phyloP scores from a whole-genome alignment of 1,284 basidiomycete genomes.

The Butyriboletus appendiculatus region DNA sequence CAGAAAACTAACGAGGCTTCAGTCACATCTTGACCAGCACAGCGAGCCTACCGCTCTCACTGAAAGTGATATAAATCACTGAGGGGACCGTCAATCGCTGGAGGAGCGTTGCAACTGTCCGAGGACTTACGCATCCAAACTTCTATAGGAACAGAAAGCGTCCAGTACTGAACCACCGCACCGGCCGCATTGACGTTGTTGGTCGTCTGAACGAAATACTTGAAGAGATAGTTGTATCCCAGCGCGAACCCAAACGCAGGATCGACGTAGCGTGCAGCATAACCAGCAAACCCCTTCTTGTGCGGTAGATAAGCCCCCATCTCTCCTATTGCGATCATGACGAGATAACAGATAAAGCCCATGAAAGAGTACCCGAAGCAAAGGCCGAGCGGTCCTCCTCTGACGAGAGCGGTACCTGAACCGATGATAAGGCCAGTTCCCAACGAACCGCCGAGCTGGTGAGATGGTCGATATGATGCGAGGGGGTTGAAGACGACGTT shows the following conservation, averaged over 20 bases:
- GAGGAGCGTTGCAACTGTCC: neutral
- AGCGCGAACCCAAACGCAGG: slow-evolving; percentile 50
- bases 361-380: slow-evolving; percentile 28
- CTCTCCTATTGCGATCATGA: slow-evolving; percentile 42
- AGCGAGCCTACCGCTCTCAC: slow-evolving; percentile 5
- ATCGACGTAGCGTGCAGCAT: slow-evolving; percentile 49
- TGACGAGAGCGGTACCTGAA: slow-evolving; percentile 26
- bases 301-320: slow-evolving; percentile 42
- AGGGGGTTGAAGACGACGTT: neutral
- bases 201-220: slow-evolving; percentile 12
- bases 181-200: slow-evolving; percentile 9
- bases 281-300: slow-evolving; percentile 44
- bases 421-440: slow-evolving; percentile 18
- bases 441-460: slow-evolving; percentile 8
- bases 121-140: slow-evolving; percentile 8
- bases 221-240: slow-evolving; percentile 37
- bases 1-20: slow-evolving; percentile 30
- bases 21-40: neutral
- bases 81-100: neutral
- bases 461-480: slow-evolving; percentile 10
- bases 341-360: slow-evolving; percentile 27
- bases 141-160: slow-evolving; percentile 14
- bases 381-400: slow-evolving; percentile 27
- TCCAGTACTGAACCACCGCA: slow-evolving; percentile 12
- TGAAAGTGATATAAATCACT: slow-evolving; percentile 16